Evolutionary conservation across 2,329 filamentous ascomycete genomes (phyloP), one percentile per base, ranked within the genome.

Genomic region (Aspergillus sp.): DNA sequence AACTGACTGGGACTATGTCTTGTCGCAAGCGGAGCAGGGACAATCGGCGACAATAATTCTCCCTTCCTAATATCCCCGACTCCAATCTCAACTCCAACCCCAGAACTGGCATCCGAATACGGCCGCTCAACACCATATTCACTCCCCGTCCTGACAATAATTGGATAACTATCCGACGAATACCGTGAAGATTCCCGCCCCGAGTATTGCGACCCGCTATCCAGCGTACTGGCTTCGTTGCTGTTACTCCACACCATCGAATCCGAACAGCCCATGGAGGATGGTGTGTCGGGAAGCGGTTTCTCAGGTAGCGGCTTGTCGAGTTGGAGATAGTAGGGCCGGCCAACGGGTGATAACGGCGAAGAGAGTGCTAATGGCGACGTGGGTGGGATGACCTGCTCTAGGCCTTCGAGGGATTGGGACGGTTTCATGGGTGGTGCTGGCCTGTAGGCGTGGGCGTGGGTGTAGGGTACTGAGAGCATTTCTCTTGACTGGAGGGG

Each of bases 401-500:
- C 67, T 22, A 70, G 52, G 7, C 66, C 67, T 53, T 68, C 64
- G 7, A 69, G 58, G 7, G 67, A 69, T 32, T 57, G 60, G 20
- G 63, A 67, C 2, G 61, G 62, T 38, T 59, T 60, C 19, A 67
- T 55, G 19, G 66, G 66, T 6, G 66, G 66, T 25, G 63, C 54
- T 45, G 56, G 58, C 41, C 25, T 30, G 25, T 12, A 12, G 25
- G 9, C 25, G 10, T 30, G 25, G 25, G 10, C 25, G 10, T 30
- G 25, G 25, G 25, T 12, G 25, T 12, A 30, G 25, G 7, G 25
- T 12, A 30, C 25, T 30, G 25, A 3, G 25, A 30, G 25, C 25
- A 30, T 30, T 30, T 30, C 25, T 30, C 25, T 30, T 30, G 9
- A 30, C 10, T 30, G 9, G 9, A 27, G 25, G 25, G 10, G 25